Conservation (phyloP, 2,329 filamentous ascomycete genomes). For the Aspergillus quadricinctus region DNA sequence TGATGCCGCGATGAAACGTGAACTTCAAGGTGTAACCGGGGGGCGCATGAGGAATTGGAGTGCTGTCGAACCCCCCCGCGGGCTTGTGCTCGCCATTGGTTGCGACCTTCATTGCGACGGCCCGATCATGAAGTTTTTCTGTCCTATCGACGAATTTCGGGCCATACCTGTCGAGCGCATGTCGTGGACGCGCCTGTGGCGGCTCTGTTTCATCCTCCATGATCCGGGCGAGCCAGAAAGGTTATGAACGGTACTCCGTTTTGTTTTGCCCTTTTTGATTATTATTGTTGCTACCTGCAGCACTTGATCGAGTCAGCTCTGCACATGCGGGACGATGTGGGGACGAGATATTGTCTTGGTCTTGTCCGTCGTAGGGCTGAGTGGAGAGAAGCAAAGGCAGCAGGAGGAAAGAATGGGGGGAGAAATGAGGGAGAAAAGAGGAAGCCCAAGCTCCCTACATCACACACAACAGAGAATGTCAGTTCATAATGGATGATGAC, state of each 20-base stretch:
- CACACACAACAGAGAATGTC: neutral
- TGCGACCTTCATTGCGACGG: slow-evolving; percentile 20
- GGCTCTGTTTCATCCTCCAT: slow-evolving; percentile 12
- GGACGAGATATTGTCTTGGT: neutral
- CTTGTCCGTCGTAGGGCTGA: neutral
- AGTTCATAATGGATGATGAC: neutral
- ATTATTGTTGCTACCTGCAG: slow-evolving; percentile 4
- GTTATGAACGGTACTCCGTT: neutral
- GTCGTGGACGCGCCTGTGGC: slow-evolving; percentile 18
- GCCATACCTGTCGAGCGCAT: slow-evolving; percentile 31
- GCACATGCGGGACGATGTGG: neutral
- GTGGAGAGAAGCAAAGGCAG: neutral
- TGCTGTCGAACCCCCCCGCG: slow-evolving; percentile 73
- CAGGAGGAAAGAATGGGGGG: neutral
- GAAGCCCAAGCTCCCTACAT: neutral
- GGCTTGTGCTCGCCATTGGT: slow-evolving; percentile 41
- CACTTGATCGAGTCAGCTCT: neutral
- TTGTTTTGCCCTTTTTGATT: neutral
- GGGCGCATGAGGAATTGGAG: slow-evolving; percentile 68
- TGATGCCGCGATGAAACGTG: slow-evolving; percentile 73
- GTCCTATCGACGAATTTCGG: slow-evolving; percentile 38
- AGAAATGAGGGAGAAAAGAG: neutral
- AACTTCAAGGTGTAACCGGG: slow-evolving; percentile 82
- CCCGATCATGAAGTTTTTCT: slow-evolving; percentile 36
- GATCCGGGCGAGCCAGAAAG: neutral